Conservation (phyloP, 2,329 filamentous ascomycete genomes). For the Cladophialophora carrionii region DNA sequence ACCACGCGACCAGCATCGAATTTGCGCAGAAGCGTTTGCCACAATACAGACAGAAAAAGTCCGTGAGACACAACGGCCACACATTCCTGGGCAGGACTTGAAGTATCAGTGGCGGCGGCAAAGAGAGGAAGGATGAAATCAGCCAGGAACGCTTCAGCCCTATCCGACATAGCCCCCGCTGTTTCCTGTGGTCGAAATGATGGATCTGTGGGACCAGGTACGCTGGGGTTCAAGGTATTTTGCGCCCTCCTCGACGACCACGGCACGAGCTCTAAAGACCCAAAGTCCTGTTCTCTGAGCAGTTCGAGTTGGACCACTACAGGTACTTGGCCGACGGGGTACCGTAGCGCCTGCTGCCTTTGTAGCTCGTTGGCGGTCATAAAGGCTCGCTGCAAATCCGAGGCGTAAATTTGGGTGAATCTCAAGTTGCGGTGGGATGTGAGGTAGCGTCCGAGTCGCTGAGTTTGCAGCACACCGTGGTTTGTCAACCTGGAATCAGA, state of each 20-base stretch:
- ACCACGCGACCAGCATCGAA: slow-evolving; percentile 55
- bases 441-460: slow-evolving; percentile 69
- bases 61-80: slow-evolving; percentile 80
- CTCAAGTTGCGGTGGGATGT: slow-evolving; percentile 62
- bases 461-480: slow-evolving; percentile 80
- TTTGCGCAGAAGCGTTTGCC: slow-evolving; percentile 63
- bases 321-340: slow-evolving; percentile 10
- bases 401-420: slow-evolving; percentile 75
- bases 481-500: slow-evolving; percentile 80
- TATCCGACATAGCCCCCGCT: slow-evolving; percentile 64
- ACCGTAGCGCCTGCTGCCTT: slow-evolving; percentile 53
- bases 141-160: slow-evolving; percentile 69
- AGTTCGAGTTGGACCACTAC: slow-evolving; percentile 32
- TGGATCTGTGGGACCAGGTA: slow-evolving; percentile 42
- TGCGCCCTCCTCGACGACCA: slow-evolving; percentile 37
- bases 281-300: slow-evolving; percentile 49
- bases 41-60: slow-evolving; percentile 72
- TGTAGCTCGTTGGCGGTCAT: slow-evolving; percentile 71
- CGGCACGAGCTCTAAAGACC: slow-evolving; percentile 45
- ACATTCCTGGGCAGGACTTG: slow-evolving; percentile 38
- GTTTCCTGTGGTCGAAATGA: slow-evolving; percentile 67
- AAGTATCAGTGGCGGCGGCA: slow-evolving; percentile 41
- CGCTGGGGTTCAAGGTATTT: slow-evolving; percentile 13
- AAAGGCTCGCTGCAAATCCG: slow-evolving; percentile 73
- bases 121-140: slow-evolving; percentile 64